These are phyloP conservation scores for Cystobasidium sp. DNA, from an alignment of 1,284 basidiomycete species.

Conservation along the genomic window DNA sequence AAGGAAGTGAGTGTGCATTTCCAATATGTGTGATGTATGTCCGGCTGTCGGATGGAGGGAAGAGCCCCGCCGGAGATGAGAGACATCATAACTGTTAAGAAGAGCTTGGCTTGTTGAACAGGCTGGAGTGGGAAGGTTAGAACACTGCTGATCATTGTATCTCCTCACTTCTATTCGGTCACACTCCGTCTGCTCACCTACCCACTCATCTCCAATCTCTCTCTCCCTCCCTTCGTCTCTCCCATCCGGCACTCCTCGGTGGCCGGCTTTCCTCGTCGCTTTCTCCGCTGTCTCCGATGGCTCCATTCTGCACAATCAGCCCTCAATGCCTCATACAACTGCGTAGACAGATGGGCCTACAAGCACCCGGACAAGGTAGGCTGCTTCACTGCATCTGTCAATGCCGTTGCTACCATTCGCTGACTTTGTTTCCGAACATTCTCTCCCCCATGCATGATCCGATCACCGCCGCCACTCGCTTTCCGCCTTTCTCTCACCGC, in stretches of 20 bases:
- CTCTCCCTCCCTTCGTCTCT: slow-evolving; percentile 75
- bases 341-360: slow-evolving; percentile 94
- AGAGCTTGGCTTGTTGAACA: background rate
- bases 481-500: background rate
- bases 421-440: slow-evolving; percentile 49
- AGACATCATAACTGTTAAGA: background rate
- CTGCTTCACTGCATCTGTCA: slow-evolving; percentile 54
- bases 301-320: slow-evolving; percentile 31
- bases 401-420: background rate
- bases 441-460: slow-evolving; percentile 70
- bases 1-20: slow-evolving; percentile 54
- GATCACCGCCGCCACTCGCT: background rate
- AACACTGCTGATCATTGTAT: background rate
- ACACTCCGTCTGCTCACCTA: background rate
- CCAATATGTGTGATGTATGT: background rate
- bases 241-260: background rate
- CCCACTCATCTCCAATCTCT: background rate
- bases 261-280: background rate
- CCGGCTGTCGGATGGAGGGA: background rate
- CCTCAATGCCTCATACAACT: slow-evolving; percentile 85
- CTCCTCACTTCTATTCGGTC: background rate
- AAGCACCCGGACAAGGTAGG: slow-evolving; percentile 83
- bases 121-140: background rate
- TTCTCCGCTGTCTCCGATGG: background rate
- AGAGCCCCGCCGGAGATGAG: slow-evolving; percentile 9